phyloP scores from a whole-genome alignment of 2,329 filamentous ascomycete species.

The Aschersonia sp. region DNA sequence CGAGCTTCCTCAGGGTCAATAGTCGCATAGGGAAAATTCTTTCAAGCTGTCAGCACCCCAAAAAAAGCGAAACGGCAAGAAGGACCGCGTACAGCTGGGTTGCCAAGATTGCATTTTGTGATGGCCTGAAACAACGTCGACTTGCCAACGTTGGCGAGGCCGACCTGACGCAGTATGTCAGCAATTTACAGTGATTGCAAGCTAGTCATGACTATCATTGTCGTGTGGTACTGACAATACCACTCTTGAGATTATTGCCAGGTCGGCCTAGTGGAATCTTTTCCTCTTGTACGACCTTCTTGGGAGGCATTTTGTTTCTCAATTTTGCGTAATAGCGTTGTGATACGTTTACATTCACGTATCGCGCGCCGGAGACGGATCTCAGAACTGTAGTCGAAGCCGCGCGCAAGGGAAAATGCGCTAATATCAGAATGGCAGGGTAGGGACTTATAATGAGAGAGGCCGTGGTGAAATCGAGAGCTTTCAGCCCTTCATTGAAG shows the following conservation, averaged over 20 bases:
- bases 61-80: constrained; percentile 17
- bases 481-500: no score
- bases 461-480: background rate
- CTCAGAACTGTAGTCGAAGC: constrained; percentile 50
- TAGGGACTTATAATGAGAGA: constrained; percentile 15
- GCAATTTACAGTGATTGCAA: background rate
- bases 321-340: constrained; percentile 46
- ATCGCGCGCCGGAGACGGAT: constrained; percentile 35
- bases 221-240: constrained; percentile 57
- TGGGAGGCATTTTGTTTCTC: constrained; percentile 78
- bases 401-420: constrained; percentile 40
- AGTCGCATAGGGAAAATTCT: constrained; percentile 98
- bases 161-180: constrained; percentile 47
- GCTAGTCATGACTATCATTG: no score
- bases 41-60: constrained; percentile 24
- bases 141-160: constrained; percentile 97
- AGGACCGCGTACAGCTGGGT: constrained; percentile 65
- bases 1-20: constrained; percentile 98
- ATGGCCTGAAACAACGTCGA: constrained; percentile 99
- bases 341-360: constrained; percentile 33
- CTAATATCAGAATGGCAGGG: constrained; percentile 39
- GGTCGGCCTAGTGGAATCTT: constrained; percentile 93
- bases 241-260: constrained; percentile 97
- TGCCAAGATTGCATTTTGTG: constrained; percentile 93
- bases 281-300: constrained; percentile 84